phyloP scores from a whole-genome alignment of 2,329 filamentous ascomycete genomes.

The Amesomyces nigricolor region DNA sequence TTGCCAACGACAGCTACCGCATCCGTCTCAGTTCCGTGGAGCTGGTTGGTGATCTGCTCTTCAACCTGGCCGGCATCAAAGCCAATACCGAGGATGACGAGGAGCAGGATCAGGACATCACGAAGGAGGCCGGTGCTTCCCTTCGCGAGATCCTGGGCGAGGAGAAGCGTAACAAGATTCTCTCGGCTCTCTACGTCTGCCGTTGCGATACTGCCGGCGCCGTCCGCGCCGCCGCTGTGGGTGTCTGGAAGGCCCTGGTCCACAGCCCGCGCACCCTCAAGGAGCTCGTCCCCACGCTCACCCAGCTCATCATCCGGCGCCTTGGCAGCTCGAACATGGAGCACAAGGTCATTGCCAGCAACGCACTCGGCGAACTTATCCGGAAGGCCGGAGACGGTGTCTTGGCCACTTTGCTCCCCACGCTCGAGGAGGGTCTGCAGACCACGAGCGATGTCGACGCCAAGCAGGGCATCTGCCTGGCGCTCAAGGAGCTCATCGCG shows the following conservation, averaged over 20 bases:
- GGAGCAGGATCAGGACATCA: conserved; percentile 69
- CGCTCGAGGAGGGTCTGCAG: conserved; percentile 84
- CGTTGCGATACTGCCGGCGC: conserved; percentile 92
- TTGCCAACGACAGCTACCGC: conserved; percentile 95
- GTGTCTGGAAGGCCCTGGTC: conserved; percentile 95
- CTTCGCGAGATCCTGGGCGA: conserved; percentile 89
- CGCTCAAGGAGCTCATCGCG: conserved; percentile 84
- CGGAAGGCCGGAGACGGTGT: conserved; percentile 94
- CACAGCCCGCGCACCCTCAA: conserved; percentile 88
- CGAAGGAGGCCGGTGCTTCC: conserved; percentile 85
- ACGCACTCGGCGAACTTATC: conserved; percentile 92
- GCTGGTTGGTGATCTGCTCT: conserved; percentile 90
- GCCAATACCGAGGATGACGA: conserved; percentile 70
- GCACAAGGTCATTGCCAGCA: conserved; percentile 97
- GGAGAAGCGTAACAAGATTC: conserved; percentile 92
- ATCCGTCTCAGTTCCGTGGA: conserved; percentile 98
- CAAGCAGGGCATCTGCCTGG: conserved; percentile 95
- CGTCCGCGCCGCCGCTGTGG: conserved; percentile 82
- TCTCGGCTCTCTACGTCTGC: conserved; percentile 96
- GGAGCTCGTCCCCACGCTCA: conserved; percentile 90
- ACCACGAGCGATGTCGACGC: conserved; percentile 85
- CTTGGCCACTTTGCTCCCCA: conserved; percentile 78
- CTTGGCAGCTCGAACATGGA: conserved; percentile 96
- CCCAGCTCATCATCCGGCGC: conserved; percentile 87
- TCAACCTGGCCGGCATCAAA: conserved; percentile 94